Base-by-base conservation (phyloP, 331 rosid genomes). In the Pyrus hybrid region DNA sequence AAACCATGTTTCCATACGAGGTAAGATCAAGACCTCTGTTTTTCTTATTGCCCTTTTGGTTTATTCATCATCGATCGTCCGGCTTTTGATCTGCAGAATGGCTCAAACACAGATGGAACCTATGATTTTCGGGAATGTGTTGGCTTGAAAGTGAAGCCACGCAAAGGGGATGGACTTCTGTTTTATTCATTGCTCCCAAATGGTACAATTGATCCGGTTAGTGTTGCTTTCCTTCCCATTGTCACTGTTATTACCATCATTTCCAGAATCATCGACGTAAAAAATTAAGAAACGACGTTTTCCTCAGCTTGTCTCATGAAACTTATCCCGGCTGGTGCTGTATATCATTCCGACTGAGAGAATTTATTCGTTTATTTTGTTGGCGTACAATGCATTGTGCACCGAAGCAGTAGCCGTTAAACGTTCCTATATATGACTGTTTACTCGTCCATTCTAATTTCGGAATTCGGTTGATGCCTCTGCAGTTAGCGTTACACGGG, bases 1-100 rank as follows among this genome's bases (percentile, higher is more conserved):
- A 92, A 81, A 90, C 97, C 73, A 72, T 87, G 90, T 95, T 95
- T 80, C 97, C 97, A 0, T 90, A 77, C 73, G 96, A 95, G 99
- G 99, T 89, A 78, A 85, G 81, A 67, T 73, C 68, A 66, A 76
- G 45, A 49, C 63, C 66, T 79, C 67, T 20, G 47, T 35, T 66
- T 41, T 81, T 4, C 18, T 29, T 63, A 32, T 73, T 20, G 47
- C 64, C 30, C 2, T 23, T 54, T 49, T 28, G 43, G 51, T n/a
- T 62, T 8, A 29, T 8, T 29, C 30, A 20, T 65, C 51, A 63
- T n/a, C 69, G 66, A 43, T 70, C 51, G 53, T 25, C 74, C 83
- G 16, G 57, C 71, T 25, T 75, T 68, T 80, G 73, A 68, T 79
- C n/a, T 70, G 77, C 93, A 92, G 97, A 88, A 88, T 79, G 97